Base-by-base conservation (phyloP, 441 rosid genomes). In the Gossypium lobatum region DNA sequence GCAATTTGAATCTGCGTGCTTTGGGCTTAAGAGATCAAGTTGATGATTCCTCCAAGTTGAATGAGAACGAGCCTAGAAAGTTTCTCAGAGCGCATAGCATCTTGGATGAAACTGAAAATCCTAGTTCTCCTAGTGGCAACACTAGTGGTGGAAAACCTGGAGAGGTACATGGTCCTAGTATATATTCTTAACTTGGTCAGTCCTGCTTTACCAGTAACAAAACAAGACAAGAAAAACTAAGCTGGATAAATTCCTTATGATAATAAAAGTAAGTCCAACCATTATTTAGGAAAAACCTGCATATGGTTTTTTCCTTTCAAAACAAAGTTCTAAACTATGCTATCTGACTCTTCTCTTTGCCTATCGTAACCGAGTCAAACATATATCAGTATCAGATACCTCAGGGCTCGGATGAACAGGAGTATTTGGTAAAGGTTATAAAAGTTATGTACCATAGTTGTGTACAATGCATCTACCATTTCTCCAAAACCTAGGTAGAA, bases 111-210 rank as follows among this genome's bases (percentile, higher is more conserved):
- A 25, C 58, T 16, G 72, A 77, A 75, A 78, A 70, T 72, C 72
- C 21, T 39, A 45, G 39, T 54, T 77, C 79, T 78, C 77, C 80
- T 76, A 72, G 72, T 76, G 78, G 65, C 64, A 76, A 67, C 58
- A 31, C 73, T 72, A 75, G 61, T 74, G 82, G 71, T 80, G 84
- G 71, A 73, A 83, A 75, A 26, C 55, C 67, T 74, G 73, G 52
- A 58, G 81, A 84, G 89, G 98, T 93, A 83, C 76, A 87, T 76
- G 73, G 58, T 42, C 65, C 64, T 25, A 10, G 6, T 37, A 37
- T 53, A 46, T 66, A 28, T 42, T 69, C 2, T 52, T 42, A 75
- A 75, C 18, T 52, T 57, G 0, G 4, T n/a, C 26, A 10, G 20
- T 45, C 71, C 13, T 58, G 34, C 63, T 46, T 48, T 48, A 57